Base-by-base conservation (phyloP, 768 basidiomycete species). In the Thelephora ganbajun region DNA sequence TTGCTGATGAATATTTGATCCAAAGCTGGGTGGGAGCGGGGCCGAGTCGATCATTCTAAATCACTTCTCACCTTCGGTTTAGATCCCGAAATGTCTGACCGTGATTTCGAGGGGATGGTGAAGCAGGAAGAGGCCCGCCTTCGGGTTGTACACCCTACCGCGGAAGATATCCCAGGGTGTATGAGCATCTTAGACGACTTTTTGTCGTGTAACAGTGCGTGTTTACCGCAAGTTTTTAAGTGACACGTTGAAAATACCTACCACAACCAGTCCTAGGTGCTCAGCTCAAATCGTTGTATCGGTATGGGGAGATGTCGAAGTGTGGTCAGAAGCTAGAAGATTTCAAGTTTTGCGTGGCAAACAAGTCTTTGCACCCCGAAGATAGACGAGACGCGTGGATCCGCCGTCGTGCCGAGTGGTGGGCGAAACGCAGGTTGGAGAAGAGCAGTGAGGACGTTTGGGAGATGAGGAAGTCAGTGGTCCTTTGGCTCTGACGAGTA, bases 401-500 rank as follows among this genome's bases (percentile, higher is more conserved):
- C 48, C 72, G 69, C 44, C 71, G 84, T 14, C 71, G 87, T 47
- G 94, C 94, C 2, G 89, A 93, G 60, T 93, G 92, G 91, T 96
- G 92, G 94, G 90, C 93, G 4, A 66, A 70, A 33, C 67, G 85
- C 46, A 68, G 94, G 46, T 59, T 86, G 7, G 71, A 65, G 16
- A 79, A 77, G 61, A 92, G 89, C 64, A 93, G 90, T 55, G 94
- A 98, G 66, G 90, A 93, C 60, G 79, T 99, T 2, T 99, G 94
- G 94, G 81, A 88, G 50, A 69, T 86, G 22, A 68, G 93, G 63
- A 75, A 69, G 93, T 94, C 61, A 58, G 83, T 70, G 14, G 30
- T 44, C 33, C 23, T 33, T 14, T 35, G 45, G 26, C n/a, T 33
- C 11, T 22, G 45, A 14, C 16, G 2, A 5, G 7, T 6, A 16